Evolutionary conservation across 331 rosid genomes (phyloP), one percentile per base, ranked within the genome.

Genomic region (Rhamnella rubrinervis): DNA sequence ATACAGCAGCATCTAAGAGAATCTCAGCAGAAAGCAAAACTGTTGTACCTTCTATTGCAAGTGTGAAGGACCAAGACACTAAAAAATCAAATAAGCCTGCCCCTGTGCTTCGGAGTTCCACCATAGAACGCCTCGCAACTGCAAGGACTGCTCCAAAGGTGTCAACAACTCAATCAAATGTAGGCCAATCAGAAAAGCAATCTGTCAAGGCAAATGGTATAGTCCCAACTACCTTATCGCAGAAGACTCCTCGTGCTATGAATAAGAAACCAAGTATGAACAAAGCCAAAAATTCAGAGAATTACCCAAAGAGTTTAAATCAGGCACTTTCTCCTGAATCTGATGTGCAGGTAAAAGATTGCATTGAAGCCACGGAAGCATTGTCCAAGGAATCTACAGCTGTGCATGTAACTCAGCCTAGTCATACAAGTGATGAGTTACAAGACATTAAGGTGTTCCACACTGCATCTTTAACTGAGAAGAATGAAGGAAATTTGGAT

Each of bases 91-190:
- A 75, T 17, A 87, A 84, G 75, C 85, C 97, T 56, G 88, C 86
- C 73, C 85, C 97, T 60, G 87, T 87, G 38, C 82, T 85, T 63
- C 81, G 86, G 68, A 87, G 71, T 73, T 91, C 99, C 59, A 93
- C 97, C 77, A 83, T 95, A 0, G 89, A 89, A 13, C 96, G 96
- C 68, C 99, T 91, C 1, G 88, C 99, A 38, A 78, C 89, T 1
- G 79, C 93, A 0, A 84, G 88, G 44, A 75, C 77, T 35, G 78
- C 78, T 73, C 88, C 58, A 53, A 93, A 86, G 74, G 80, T 74
- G 61, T 61, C 76, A 13, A 69, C 84, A 47, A 61, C 63, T 70
- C 81, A 49, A 75, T 76, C 81, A 41, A 81, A 79, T 70, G 8
- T 78, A 16, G 75, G 67, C 66, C 82, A 79, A 79, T 75, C 83